Base-by-base conservation (phyloP, 768 basidiomycete genomes). In the Gautieria morchelliformis region DNA sequence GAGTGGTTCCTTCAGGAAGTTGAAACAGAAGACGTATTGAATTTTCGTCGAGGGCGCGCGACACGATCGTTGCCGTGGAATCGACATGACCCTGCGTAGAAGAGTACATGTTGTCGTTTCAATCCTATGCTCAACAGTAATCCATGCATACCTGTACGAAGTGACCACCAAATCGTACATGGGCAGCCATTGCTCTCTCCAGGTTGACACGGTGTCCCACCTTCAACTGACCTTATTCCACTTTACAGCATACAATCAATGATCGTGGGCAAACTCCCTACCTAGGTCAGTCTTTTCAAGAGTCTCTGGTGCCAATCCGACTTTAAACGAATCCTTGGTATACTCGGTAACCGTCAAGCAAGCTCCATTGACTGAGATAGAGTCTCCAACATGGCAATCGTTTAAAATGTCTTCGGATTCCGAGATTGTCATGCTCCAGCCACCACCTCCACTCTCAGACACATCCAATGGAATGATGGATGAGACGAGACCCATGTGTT, bases 271-370 rank as follows among this genome's bases (percentile, higher is more conserved):
- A 44, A 49, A 20, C 7, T 12, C 66, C 74, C 63, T 66, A 89
- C 95, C 96, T 33, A 98, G 74, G 72, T 97, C 89, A 2, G 94
- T 97, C 69, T 92, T 76, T 53, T 82, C 78, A 59, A 99, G 72
- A 14, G 96, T 98, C 75, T 99, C 96, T 63, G 95, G 94, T 46
- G 95, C 94, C 49, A 99, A 74, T 79, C 93, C 95, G 48, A 97
- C 91, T 65, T 82, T 89, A 76, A 99, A 98, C 79, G 82, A 87
- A 5, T 90, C 90, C 0, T 82, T 84, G 2, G 78, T 63, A 42
- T 76, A 72, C 33, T 70, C 71, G 1, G 86, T 93, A 45, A 95
- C 95, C 0, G 96, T 98, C 67, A 99, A 68, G 68, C 96, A 98
- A 35, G 79, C 79, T 10, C 91, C 89, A 60, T 90, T 88, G 61